Base-by-base conservation (phyloP, 78 protist species). In the Chrysochromulina tobinii region DNA sequence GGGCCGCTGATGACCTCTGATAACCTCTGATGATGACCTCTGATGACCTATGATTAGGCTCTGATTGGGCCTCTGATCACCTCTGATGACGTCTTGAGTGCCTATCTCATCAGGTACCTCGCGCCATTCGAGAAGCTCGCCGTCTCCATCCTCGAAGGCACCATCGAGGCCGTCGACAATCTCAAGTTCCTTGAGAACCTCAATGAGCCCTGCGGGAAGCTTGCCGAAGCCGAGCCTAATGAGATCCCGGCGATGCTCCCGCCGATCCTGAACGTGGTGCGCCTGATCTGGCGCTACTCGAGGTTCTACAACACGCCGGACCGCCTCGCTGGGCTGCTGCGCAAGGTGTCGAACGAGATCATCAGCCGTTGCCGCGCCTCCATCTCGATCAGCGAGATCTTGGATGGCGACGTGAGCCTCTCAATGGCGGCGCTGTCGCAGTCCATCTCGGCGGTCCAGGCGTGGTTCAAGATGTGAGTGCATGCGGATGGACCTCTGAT, bases 301-400 rank as follows among this genome's bases (percentile, higher is more conserved):
- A 15, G 7, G 27, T 55, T 50, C 77, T 97, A 96, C 94, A 88
- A 92, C 87, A 92, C 94, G 17, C 92, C 90, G 2, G 96, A 96
- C 73, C 81, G 94, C 4, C 21, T 97, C 54, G 81, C 88, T 5
- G 85, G 92, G 11, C 91, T 97, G 58, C 90, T 97, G 51, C 91
- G 93, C 75, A 93, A 90, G 75, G 93, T 96, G 48, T 64, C 90
- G 91, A 94, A 94, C 92, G 95, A 94, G 91, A 89, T 95, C 75
- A 95, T 97, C 89, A 5, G 0, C 51, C 95, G 95, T 20, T 97
- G 98, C 90, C 3, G 93, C 51, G 84, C 59, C 8, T 1, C n/a
- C 38, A 95, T 97, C 57, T 21, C 81, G 25, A 86, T 95, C 20
- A 51, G 81, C n/a, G 95, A 95, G 9, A 94, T 97, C 68, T 95